These are phyloP conservation scores for Calonectria leucothoes DNA, from an alignment of 2,329 filamentous ascomycete species.

Conservation along the genomic window DNA sequence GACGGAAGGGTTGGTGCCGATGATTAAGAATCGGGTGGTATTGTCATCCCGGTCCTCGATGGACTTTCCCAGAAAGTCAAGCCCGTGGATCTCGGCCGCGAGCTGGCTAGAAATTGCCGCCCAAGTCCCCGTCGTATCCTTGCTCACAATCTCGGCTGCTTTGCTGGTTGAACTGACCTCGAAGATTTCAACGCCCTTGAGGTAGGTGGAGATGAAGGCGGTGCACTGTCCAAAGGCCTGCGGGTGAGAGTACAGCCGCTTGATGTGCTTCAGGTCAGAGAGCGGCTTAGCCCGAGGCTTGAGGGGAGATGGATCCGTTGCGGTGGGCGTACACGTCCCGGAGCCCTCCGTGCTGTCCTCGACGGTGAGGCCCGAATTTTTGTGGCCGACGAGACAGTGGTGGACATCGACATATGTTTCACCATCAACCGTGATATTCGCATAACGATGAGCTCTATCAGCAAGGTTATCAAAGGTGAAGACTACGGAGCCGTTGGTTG, in stretches of 20 bases:
- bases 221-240: conserved; percentile 96
- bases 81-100: conserved; percentile 74
- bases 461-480: conserved; percentile 91
- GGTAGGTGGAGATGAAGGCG: conserved; percentile 74
- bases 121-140: conserved; percentile 66
- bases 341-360: conserved; percentile 49
- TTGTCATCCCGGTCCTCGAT: conserved; percentile 83
- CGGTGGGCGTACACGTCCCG: conserved; percentile 63
- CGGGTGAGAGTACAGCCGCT: conserved; percentile 89
- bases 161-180: conserved; percentile 89
- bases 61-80: conserved; percentile 75
- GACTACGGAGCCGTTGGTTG: conserved; percentile 91
- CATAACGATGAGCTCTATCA: conserved; percentile 73
- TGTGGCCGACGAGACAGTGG: conserved; percentile 82
- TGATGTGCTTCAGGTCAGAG: conserved; percentile 69
- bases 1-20: conserved; percentile 54
- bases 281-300: conserved; percentile 61
- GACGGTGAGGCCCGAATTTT: conserved; percentile 33
- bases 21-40: conserved; percentile 81
- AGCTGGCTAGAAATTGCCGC: conserved; percentile 84
- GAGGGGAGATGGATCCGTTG: conserved; percentile 55
- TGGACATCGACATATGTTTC: conserved; percentile 90
- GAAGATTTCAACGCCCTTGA: conserved; percentile 81
- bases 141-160: conserved; percentile 81
- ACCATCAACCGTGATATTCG: conserved; percentile 79